phyloP scores from a whole-genome alignment of 1,284 basidiomycete species.

The Ganoderma sp. region DNA sequence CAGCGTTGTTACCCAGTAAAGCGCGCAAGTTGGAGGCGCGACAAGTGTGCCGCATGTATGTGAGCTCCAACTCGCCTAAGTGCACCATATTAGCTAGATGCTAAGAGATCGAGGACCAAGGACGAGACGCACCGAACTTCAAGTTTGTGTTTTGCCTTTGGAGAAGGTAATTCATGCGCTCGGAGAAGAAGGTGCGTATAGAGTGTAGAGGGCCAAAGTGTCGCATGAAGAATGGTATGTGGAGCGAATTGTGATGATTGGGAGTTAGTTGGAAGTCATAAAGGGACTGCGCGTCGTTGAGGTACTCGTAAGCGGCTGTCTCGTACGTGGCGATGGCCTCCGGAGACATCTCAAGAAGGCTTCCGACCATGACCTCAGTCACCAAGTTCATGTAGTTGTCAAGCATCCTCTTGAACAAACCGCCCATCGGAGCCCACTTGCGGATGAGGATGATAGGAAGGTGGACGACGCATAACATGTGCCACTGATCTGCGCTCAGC shows the following conservation, averaged over 20 bases:
- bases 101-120: background rate
- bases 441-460: slow-evolving; percentile 42
- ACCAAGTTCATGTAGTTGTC: slow-evolving; percentile 44
- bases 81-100: too few species aligned
- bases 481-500: slow-evolving; percentile 43
- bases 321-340: slow-evolving; percentile 35
- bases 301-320: slow-evolving; percentile 34
- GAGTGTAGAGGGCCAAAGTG: slow-evolving; percentile 46
- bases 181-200: slow-evolving; percentile 42
- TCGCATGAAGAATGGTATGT: slow-evolving; percentile 40
- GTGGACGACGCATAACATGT: slow-evolving; percentile 38
- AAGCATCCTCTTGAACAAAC: slow-evolving; percentile 31
- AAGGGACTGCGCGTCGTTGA: slow-evolving; percentile 28
- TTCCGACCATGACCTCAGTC: slow-evolving; percentile 36
- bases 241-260: slow-evolving; percentile 44
- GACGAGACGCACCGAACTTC: slow-evolving; percentile 15
- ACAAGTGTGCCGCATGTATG: background rate
- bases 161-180: slow-evolving; percentile 43
- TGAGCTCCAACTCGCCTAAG: background rate
- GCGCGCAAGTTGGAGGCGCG: background rate
- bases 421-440: slow-evolving; percentile 34
- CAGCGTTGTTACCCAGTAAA: background rate
- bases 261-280: slow-evolving; percentile 39
- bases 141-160: slow-evolving; percentile 43
- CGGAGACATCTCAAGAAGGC: slow-evolving; percentile 34